Base-by-base conservation (phyloP, 192 early-diverging fungal species). In the Backusella morwellensis region DNA sequence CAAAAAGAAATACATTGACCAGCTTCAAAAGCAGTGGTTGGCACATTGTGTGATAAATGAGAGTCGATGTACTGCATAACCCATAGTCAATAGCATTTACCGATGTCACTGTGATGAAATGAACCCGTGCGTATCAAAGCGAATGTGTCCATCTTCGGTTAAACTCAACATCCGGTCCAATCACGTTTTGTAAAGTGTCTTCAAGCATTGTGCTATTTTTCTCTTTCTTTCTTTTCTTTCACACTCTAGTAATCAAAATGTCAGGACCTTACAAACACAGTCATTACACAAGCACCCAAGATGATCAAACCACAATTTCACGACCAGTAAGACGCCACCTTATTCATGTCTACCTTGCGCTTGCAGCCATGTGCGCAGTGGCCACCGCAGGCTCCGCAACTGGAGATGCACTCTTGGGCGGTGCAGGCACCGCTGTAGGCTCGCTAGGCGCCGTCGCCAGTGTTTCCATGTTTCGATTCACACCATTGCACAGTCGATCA, bases 251-350 rank as follows among this genome's bases (percentile, higher is more conserved):
- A 26, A 26, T 44, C 4, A 59, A 59, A 63, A 63, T 63, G 23
- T 44, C 70, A 72, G 41, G 21, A 5, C 41, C 70, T 15, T 72
- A 40, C 29, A 72, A 72, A 54, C 70, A 54, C 6, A 40, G 29
- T 47, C 70, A 72, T 50, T 50, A 50, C 47, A 50, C 47, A 50
- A 50, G 47, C 1, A 50, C 47, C 35, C 6, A 72, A 32, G 67
- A 68, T 26, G 40, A 47, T 19, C 44, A 44, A 32, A 72, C 38
- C 2, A 73, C 71, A 1, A 71, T 80, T 40, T 68, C 38, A 26
- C 40, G 79, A 34, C 79, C 79, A 14, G 79, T 80, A 8, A 38
- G 75, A 35, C 70, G 54, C 0, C 79, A 80, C 72, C 35, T 80
- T 0, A 41, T 80, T 15, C 29, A 72, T 34, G 79, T 80, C 11